Evolutionary conservation across 2,329 filamentous ascomycete species (phyloP), one percentile per base, ranked within the genome.

Genomic region (Xylaria arbuscula): DNA sequence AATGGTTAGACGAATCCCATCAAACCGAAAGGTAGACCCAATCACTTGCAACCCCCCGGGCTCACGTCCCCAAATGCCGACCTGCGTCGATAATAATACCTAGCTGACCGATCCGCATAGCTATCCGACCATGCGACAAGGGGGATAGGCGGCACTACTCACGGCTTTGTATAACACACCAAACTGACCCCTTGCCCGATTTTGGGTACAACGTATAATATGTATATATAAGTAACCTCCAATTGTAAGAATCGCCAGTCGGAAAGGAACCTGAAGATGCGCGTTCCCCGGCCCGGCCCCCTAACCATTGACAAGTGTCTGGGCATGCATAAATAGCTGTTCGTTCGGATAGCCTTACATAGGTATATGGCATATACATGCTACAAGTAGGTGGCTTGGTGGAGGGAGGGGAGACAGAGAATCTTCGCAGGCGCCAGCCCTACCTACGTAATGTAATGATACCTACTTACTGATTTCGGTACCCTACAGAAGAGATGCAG

Each of bases 391-490:
- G 36, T 47, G 53, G 54, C 36, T 42, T 6, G 17, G 45, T 28
- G 48, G 17, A 38, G 58, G 48, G 17, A 38, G 58, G 24, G 58
- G 63, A 40, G 64, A 47, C 53, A 53, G 47, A 58, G 48, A 55
- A 42, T 34, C 55, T 64, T 60, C 48, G 53, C 56, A 68, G 66
- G 66, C 61, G 61, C 55, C 66, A 68, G 61, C 61, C 61, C 66
- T 60, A 61, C 48, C 66, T 60, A 68, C 66, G 66, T 56, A 68
- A 68, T 65, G 66, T 56, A 68, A 68, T 65, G 19, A 54, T 38
- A 48, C 48, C 36, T 63, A 48, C 51, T 56, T 63, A 56, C 51
- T 56, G 47, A 24, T 56, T 45, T 55, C 51, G 53, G 36, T 57
- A 48, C 24, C n/a, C 17, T 28, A 47, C 56, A 45, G 45, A 51